A percentile compares a stretch with the other conserved stretches of the same genome.
These are phyloP conservation scores for Dactylonectria macrodidyma DNA, from an alignment of 2,329 filamentous ascomycete genomes.

Conservation along the genomic window DNA sequence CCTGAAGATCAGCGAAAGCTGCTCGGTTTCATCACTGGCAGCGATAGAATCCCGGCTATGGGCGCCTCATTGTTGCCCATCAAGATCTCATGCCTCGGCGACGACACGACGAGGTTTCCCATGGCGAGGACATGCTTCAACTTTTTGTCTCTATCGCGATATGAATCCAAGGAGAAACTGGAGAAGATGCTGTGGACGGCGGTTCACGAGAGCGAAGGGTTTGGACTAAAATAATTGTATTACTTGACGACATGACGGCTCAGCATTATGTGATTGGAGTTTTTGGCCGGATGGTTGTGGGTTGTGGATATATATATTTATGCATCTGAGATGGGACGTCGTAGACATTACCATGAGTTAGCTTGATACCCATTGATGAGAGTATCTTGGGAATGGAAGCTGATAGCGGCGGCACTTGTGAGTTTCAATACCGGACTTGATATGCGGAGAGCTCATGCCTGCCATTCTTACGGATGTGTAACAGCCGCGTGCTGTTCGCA, in stretches of 20 bases:
- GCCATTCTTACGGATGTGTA: not conserved
- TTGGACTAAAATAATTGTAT: constrained; percentile 80
- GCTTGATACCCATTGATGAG: constrained; percentile 7
- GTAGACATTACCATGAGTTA: constrained; percentile 4
- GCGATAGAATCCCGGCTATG: constrained; percentile 90
- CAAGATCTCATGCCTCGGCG: constrained; percentile 81
- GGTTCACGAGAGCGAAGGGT: constrained; percentile 91
- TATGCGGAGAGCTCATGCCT: not conserved
- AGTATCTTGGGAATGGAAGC: constrained; percentile 2
- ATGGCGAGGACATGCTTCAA: constrained; percentile 95
- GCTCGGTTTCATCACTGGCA: constrained; percentile 89
- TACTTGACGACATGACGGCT: constrained; percentile 40
- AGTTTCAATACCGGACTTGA: not conserved
- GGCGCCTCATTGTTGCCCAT: constrained; percentile 86
- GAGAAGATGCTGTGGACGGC: constrained; percentile 85
- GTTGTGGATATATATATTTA: constrained; percentile 30
- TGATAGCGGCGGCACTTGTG: not conserved
- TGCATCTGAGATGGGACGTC: constrained; percentile 19
- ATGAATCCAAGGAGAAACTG: constrained; percentile 75
- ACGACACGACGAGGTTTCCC: constrained; percentile 82
- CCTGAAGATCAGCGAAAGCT: constrained; percentile 82
- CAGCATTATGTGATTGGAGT: constrained; percentile 39
- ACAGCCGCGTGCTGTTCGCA: not conserved
- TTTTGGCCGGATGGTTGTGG: constrained; percentile 30
- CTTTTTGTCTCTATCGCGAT: constrained; percentile 82